Percentiles rank a stretch among this genome's conserved stretches.
phyloP scores from a whole-genome alignment of 371 early-diverging fungal genomes.

The Capniomyces stellatus region DNA sequence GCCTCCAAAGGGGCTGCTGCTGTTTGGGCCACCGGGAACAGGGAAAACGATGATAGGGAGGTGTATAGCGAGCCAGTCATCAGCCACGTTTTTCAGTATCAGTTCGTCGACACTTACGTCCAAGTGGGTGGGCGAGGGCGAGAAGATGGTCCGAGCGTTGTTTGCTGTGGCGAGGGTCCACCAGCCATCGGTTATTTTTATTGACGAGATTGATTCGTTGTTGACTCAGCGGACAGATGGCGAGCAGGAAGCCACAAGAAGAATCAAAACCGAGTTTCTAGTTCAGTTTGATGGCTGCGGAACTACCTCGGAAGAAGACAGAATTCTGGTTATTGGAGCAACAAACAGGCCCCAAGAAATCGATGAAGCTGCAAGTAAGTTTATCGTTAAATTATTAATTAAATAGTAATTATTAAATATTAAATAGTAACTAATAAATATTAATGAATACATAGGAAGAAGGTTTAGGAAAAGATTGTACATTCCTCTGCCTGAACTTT shows the following conservation, averaged over 20 bases:
- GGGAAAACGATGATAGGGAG: constrained; percentile 84
- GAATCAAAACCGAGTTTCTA: constrained; percentile 81
- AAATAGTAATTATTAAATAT: constrained; percentile 25
- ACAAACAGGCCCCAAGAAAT: constrained; percentile 31
- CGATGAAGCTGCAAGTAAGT: constrained; percentile 17
- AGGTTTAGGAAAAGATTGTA: constrained; percentile 47
- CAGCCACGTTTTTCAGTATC: constrained; percentile 84
- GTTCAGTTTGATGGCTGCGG: constrained; percentile 47
- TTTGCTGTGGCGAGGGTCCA: constrained; percentile 78
- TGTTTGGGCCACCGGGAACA: constrained; percentile 72
- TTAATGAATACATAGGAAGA: constrained; percentile 21
- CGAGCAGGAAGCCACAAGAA: constrained; percentile 70
- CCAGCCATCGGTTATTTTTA: constrained; percentile 81
- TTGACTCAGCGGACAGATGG: constrained; percentile 75
- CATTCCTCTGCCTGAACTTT: constrained; percentile 69
- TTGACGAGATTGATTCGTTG: constrained; percentile 84
- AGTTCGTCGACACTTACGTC: constrained; percentile 76
- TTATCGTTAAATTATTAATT: neutral
- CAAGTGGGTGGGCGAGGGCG: constrained; percentile 95
- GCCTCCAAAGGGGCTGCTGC: constrained; percentile 68
- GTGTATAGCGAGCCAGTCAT: constrained; percentile 71
- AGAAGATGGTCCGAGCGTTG: constrained; percentile 84
- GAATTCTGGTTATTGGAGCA: constrained; percentile 70
- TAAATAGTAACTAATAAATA: neutral
- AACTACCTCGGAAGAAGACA: constrained; percentile 41